A percentile compares a stretch with the other conserved stretches of the same genome.
Evolutionary conservation across 2,329 filamentous ascomycete genomes (phyloP).

Genomic region (Exophiala aquamarina): DNA sequence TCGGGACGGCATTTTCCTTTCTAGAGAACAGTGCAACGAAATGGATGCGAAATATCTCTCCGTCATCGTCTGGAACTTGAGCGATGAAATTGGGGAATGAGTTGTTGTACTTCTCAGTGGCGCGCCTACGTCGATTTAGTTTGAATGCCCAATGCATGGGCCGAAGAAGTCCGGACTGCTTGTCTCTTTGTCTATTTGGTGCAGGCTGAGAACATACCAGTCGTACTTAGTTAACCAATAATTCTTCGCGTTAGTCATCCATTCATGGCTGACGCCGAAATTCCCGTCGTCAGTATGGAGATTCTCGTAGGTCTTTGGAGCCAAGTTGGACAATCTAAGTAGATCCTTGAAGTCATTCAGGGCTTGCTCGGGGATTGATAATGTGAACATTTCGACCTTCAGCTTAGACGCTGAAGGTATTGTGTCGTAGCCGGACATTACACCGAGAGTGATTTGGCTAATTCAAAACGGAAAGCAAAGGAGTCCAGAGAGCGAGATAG

Average conservation of each 20-base stretch:
- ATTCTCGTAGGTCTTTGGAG: no score
- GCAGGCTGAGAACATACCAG: conserved; percentile 6
- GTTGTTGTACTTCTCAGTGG: conserved; percentile 45
- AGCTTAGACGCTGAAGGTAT: no score
- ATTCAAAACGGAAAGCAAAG: no score
- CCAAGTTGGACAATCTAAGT: no score
- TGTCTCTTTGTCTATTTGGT: no score
- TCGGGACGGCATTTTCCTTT: conserved; percentile 50
- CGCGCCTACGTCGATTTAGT: conserved; percentile 5
- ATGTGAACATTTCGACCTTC: no score
- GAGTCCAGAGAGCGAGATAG: no score
- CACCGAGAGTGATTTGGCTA: no score
- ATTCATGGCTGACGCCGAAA: conserved; percentile 12
- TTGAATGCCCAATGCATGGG: background rate
- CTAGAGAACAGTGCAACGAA: conserved; percentile 57
- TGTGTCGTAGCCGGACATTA: no score
- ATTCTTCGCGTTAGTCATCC: conserved; percentile 15
- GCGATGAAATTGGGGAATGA: conserved; percentile 51
- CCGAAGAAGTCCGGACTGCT: no score
- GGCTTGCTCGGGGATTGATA: no score
- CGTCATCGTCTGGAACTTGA: conserved; percentile 38
- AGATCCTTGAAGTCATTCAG: no score
- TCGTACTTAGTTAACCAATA: conserved; percentile 13
- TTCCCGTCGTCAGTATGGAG: background rate
- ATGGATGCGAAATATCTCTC: conserved; percentile 44